Evolutionary conservation across 2,329 filamentous ascomycete genomes (phyloP), one percentile per base, ranked within the genome.

Genomic region (Colletotrichum noveboracense): DNA sequence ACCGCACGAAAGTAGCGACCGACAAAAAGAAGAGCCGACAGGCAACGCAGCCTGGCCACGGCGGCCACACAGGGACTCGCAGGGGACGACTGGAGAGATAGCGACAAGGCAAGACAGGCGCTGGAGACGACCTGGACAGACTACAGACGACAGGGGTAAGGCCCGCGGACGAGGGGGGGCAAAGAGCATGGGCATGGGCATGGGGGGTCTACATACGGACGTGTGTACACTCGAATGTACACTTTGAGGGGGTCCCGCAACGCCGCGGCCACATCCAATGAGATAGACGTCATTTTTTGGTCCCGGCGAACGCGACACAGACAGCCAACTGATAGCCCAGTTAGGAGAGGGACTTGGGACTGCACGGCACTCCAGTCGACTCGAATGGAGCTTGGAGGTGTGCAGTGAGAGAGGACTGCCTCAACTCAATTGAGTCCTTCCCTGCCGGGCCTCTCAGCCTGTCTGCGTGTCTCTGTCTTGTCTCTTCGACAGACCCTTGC

Each of bases 251-350:
- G 55, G 43, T 38, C 64, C 70, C 70, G 64, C 73, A 48, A 24
- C 52, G 34, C 70, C 64, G 56, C 43, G 43, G 26, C 56, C 28
- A 56, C 34, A 21, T 58, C 74, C 74, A 76, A 76, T 76, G 64
- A 74, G 74, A 58, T 65, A 65, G 65, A 74, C 70, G 74, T 76
- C 74, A 76, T 76, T 74, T 66, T 74, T 32, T 55, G 48, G 71
- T 74, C 70, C 74, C 74, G 70, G 74, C 74, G 74, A 74, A 66
- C 64, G 70, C 74, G 74, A 76, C 70, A 76, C 74, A 71, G 58
- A 56, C 68, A 73, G 43, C 55, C 62, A 71, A 72, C 55, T 69
- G 70, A 68, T 56, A 67, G 43, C 56, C 69, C 55, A 67, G 69
- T 56, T 71, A 26, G 38, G 43, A 52, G 43, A 52, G 43, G 43